These are phyloP conservation scores for Nannizzia gypsea DNA, from an alignment of 2,329 filamentous ascomycete genomes.

Conservation along the genomic window DNA sequence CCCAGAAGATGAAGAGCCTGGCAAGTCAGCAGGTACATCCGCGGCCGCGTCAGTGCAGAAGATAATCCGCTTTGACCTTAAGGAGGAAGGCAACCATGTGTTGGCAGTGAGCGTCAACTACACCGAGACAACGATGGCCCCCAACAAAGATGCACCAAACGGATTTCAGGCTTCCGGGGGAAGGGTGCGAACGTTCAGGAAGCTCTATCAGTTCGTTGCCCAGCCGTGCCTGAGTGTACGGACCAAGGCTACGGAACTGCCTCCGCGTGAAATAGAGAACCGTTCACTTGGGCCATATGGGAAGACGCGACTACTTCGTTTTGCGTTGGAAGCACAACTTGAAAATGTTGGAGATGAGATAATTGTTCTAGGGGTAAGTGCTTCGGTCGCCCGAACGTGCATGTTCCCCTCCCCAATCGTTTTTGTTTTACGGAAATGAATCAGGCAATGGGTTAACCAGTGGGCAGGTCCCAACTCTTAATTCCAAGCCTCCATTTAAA, in stretches of 20 bases:
- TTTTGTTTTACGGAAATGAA: background rate
- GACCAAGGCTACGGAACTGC: slow-evolving; percentile 66
- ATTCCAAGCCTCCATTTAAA: slow-evolving; percentile 42
- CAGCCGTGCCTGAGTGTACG: slow-evolving; percentile 81
- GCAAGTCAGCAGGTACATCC: slow-evolving; percentile 25
- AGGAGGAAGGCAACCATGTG: slow-evolving; percentile 89
- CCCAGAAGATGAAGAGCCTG: slow-evolving; percentile 41
- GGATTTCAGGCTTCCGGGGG: slow-evolving; percentile 40
- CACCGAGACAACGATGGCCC: slow-evolving; percentile 57
- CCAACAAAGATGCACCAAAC: slow-evolving; percentile 25
- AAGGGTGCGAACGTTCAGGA: slow-evolving; percentile 74
- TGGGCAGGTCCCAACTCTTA: slow-evolving; percentile 35
- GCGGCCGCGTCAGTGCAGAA: slow-evolving; percentile 56
- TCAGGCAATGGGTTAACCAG: background rate
- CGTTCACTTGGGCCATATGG: slow-evolving; percentile 35
- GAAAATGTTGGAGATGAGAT: slow-evolving; percentile 84
- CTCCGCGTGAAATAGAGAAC: slow-evolving; percentile 36
- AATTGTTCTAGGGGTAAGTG: slow-evolving; percentile 59
- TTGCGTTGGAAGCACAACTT: slow-evolving; percentile 83
- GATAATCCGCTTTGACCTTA: slow-evolving; percentile 74
- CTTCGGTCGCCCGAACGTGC: slow-evolving; percentile 7
- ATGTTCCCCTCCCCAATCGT: background rate
- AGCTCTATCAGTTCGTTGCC: slow-evolving; percentile 92
- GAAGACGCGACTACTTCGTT: slow-evolving; percentile 37
- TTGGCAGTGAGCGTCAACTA: slow-evolving; percentile 89